Conservation (phyloP, 148 eudicot species). For the Fagopyrum esculentum region DNA sequence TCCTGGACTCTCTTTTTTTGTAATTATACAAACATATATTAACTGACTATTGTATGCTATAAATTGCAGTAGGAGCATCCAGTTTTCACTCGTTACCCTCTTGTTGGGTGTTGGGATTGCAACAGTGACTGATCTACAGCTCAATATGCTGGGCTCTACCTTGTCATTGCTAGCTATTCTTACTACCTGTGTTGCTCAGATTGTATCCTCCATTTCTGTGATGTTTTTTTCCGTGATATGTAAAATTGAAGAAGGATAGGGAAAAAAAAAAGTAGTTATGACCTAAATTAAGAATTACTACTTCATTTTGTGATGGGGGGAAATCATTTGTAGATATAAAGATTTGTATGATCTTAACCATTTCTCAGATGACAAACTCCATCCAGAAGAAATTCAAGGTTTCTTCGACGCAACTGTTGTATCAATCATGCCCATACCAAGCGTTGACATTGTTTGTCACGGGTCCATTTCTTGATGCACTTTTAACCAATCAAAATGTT, state of each 20-base stretch:
- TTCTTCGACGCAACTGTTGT: slow-evolving; percentile 78
- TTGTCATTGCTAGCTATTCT: slow-evolving; percentile 48
- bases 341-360: neutral
- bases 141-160: slow-evolving; percentile 46
- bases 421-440: slow-evolving; percentile 87
- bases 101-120: slow-evolving; percentile 64
- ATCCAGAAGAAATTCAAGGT: slow-evolving; percentile 83
- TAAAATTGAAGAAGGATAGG: neutral
- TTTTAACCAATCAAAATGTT: slow-evolving; percentile 65
- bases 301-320: neutral
- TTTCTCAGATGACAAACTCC: slow-evolving; percentile 74
- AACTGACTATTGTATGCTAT: slow-evolving; percentile 3
- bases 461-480: slow-evolving; percentile 71
- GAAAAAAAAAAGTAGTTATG: neutral
- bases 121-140: slow-evolving; percentile 60
- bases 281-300: neutral
- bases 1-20: neutral
- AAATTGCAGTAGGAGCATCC: slow-evolving; percentile 42
- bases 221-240: neutral
- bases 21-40: neutral
- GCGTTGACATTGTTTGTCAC: slow-evolving; percentile 68
- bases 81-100: slow-evolving; percentile 39
- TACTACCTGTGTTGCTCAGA: slow-evolving; percentile 62
- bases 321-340: neutral
- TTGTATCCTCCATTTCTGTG: slow-evolving; percentile 2